Conservation (phyloP, 2,329 filamentous ascomycete species). For the Dothiorella sarmentorum region DNA sequence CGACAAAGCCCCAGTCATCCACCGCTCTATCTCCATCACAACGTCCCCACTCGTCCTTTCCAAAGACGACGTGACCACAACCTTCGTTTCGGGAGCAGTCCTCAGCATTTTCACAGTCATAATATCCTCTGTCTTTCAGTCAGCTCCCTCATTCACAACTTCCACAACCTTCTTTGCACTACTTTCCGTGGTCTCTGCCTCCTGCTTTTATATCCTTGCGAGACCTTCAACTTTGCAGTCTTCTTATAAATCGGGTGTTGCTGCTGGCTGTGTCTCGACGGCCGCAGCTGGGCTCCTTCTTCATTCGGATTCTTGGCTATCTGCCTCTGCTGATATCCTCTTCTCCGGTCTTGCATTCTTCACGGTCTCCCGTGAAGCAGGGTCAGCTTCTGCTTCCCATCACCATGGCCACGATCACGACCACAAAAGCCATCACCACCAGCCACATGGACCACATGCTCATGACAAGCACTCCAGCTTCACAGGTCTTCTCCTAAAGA, state of each 20-base stretch:
- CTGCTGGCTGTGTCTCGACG: conserved; percentile 29
- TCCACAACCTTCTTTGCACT: conserved; percentile 38
- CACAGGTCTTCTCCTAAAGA: conserved; percentile 68
- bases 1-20: neutral
- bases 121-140: conserved; percentile 32
- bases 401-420: conserved; percentile 27
- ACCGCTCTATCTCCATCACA: neutral
- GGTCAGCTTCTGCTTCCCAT: neutral
- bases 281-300: conserved; percentile 27
- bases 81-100: conserved; percentile 39
- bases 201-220: conserved; percentile 42
- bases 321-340: neutral
- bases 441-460: conserved; percentile 19
- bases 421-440: conserved; percentile 29
- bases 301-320: conserved; percentile 23
- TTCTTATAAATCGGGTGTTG: conserved; percentile 32
- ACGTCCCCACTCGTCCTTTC: conserved; percentile 35
- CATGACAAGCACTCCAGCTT: conserved; percentile 60
- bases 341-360: neutral
- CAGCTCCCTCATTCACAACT: conserved; percentile 31
- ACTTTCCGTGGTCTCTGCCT: conserved; percentile 42
- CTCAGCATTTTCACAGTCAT: conserved; percentile 38
- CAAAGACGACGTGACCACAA: conserved; percentile 40
- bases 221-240: conserved; percentile 42
- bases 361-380: neutral